Conservation (phyloP, 2,329 filamentous ascomycete genomes). For the Fusarium transvaalense region DNA sequence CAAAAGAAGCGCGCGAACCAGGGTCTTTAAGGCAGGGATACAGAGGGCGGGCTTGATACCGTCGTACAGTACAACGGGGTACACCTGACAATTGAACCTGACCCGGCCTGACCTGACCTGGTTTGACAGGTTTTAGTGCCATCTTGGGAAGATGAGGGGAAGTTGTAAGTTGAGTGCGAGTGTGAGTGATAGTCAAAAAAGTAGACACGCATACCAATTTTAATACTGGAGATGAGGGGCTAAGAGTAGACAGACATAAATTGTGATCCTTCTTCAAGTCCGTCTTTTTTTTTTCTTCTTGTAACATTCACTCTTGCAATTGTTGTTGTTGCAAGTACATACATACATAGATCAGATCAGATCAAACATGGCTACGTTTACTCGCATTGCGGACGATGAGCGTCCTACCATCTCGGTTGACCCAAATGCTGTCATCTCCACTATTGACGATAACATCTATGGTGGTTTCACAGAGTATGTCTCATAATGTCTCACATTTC, state of each 20-base stretch:
- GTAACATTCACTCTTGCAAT: neutral
- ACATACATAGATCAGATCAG: neutral
- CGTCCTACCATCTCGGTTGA: constrained; percentile 75
- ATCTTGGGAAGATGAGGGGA: constrained; percentile 3
- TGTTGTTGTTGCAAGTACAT: neutral
- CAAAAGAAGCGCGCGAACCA: constrained; percentile 15
- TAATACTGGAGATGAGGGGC: constrained; percentile 9
- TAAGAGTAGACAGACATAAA: constrained; percentile 6
- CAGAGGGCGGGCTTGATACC: neutral
- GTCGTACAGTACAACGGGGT: neutral
- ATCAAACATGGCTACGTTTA: constrained; percentile 84
- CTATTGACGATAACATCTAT: constrained; percentile 85
- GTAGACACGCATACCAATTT: neutral
- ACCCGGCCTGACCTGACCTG: constrained; percentile 2
- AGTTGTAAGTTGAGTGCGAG: constrained; percentile 6
- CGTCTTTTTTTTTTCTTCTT: neutral
- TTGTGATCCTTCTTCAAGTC: neutral
- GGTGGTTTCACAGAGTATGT: constrained; percentile 85
- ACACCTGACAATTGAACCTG: neutral
- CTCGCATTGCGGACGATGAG: constrained; percentile 71
- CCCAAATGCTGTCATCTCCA: constrained; percentile 72
- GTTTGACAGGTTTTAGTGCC: constrained; percentile 11
- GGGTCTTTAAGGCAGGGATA: neutral
- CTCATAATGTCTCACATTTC: neutral
- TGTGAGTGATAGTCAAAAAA: neutral